Percentiles rank a stretch among this genome's conserved stretches.
These are phyloP conservation scores for Aspergillus steynii DNA, from an alignment of 495 filamentous ascomycete species.

Conservation along the genomic window DNA sequence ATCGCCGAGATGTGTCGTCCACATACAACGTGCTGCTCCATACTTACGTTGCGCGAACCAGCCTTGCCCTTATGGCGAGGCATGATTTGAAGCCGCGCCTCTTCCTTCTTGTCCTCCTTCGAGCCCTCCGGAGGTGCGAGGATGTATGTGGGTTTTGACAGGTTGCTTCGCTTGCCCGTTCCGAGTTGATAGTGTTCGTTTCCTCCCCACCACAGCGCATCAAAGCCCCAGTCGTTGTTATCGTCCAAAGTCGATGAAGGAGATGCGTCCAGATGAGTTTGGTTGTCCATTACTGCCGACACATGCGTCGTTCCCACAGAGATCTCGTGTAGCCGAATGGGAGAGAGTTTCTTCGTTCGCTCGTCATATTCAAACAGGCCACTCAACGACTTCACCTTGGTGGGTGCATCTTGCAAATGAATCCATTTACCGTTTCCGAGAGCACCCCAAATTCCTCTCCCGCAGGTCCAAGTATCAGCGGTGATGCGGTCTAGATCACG, in stretches of 20 bases:
- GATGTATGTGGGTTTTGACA: constrained; percentile 72
- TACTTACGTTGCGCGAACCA: constrained; percentile 62
- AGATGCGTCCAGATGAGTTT: constrained; percentile 58
- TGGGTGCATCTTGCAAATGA: constrained; percentile 75
- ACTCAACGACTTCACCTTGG: constrained; percentile 81
- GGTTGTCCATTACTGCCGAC: constrained; percentile 78
- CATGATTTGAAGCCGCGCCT: constrained; percentile 84
- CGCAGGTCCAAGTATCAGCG: constrained; percentile 83
- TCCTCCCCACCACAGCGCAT: constrained; percentile 89
- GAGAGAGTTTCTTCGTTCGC: constrained; percentile 57
- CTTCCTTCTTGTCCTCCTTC: constrained; percentile 52
- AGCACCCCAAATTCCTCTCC: constrained; percentile 77
- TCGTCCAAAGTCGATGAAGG: constrained; percentile 45
- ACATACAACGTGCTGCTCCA: constrained; percentile 90
- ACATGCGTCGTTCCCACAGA: constrained; percentile 77
- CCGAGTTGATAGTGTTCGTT: constrained; percentile 94
- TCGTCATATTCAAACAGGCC: constrained; percentile 87
- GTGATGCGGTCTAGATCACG: constrained; percentile 54
- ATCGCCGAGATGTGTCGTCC: constrained; percentile 82
- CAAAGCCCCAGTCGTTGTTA: constrained; percentile 72
- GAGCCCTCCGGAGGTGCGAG: constrained; percentile 61
- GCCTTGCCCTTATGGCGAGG: constrained; percentile 69
- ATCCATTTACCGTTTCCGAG: constrained; percentile 90
- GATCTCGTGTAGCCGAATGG: constrained; percentile 73
- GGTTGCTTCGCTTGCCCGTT: constrained; percentile 83